Conservation (phyloP, 2,329 filamentous ascomycete genomes). For the Cryphonectria japonica region DNA sequence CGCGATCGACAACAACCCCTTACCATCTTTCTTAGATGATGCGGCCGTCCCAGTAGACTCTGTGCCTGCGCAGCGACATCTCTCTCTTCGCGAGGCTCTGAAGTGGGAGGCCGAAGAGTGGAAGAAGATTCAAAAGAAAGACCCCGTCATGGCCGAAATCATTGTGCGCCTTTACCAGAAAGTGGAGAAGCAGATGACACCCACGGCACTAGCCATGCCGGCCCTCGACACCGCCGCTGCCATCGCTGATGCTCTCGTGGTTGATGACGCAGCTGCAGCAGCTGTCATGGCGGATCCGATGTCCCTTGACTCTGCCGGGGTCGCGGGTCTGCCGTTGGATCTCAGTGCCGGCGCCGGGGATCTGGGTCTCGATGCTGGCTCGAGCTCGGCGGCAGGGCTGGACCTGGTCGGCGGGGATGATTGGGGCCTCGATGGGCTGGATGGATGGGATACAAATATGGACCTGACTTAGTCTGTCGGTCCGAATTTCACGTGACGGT, state of each 20-base stretch:
- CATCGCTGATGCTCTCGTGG: slow-evolving; percentile 41
- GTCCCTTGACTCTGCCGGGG: slow-evolving; percentile 41
- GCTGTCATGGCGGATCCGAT: slow-evolving; percentile 36
- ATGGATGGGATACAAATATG: slow-evolving; percentile 39
- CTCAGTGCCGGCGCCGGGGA: slow-evolving; percentile 45
- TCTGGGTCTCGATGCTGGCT: slow-evolving; percentile 42
- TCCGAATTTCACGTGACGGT: neutral
- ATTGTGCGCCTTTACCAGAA: slow-evolving; percentile 65
- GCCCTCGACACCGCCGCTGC: slow-evolving; percentile 37
- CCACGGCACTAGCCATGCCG: slow-evolving; percentile 18
- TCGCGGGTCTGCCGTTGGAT: slow-evolving; percentile 51
- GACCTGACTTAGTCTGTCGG: slow-evolving; percentile 28
- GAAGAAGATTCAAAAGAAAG: slow-evolving; percentile 58
- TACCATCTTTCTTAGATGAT: slow-evolving; percentile 40
- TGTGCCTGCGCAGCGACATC: slow-evolving; percentile 47
- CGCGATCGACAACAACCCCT: slow-evolving; percentile 47
- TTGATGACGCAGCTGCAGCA: slow-evolving; percentile 44
- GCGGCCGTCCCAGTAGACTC: slow-evolving; percentile 41
- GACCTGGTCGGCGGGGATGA: slow-evolving; percentile 47
- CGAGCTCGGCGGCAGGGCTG: slow-evolving; percentile 42
- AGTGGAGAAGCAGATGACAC: slow-evolving; percentile 67
- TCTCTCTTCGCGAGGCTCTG: slow-evolving; percentile 65
- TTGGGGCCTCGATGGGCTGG: slow-evolving; percentile 42
- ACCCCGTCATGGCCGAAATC: slow-evolving; percentile 61
- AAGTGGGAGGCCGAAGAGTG: slow-evolving; percentile 62